Conservation (phyloP, 2,329 filamentous ascomycete genomes). For the Fonsecaea erecta region DNA sequence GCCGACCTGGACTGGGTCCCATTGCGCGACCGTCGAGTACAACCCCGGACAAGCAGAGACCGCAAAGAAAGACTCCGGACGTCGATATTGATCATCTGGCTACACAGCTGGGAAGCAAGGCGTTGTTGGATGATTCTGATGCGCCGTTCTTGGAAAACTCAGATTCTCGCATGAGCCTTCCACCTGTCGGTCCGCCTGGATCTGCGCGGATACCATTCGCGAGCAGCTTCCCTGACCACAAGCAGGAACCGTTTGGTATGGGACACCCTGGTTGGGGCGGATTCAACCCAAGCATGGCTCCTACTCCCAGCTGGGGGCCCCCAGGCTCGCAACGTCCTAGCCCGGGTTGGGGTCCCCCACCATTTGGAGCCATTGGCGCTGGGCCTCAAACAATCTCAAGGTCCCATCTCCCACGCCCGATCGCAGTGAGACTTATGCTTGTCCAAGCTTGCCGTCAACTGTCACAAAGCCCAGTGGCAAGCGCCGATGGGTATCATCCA, state of each 20-base stretch:
- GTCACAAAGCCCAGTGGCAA: slow-evolving; percentile 46
- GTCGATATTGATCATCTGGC: slow-evolving; percentile 72
- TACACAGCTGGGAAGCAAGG: slow-evolving; percentile 86
- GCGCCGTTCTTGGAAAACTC: slow-evolving; percentile 58
- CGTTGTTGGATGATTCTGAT: slow-evolving; percentile 77
- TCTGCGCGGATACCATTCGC: slow-evolving; percentile 53
- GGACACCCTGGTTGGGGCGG: slow-evolving; percentile 33
- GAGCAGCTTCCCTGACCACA: slow-evolving; percentile 34
- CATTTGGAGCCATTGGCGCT: slow-evolving; percentile 55
- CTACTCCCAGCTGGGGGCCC: slow-evolving; percentile 30
- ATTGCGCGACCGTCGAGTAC: slow-evolving; percentile 85
- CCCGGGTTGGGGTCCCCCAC: slow-evolving; percentile 48
- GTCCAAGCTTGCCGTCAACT: slow-evolving; percentile 76
- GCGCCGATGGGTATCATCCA: slow-evolving; percentile 69
- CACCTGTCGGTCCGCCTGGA: slow-evolving; percentile 57
- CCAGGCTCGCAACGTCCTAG: slow-evolving; percentile 24
- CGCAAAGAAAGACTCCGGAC: slow-evolving; percentile 49
- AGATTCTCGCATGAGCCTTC: slow-evolving; percentile 46
- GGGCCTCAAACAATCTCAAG: slow-evolving; percentile 46
- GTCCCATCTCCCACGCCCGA: slow-evolving; percentile 65
- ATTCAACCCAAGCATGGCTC: slow-evolving; percentile 31
- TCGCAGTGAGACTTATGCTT: slow-evolving; percentile 73
- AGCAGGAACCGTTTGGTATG: slow-evolving; percentile 34
- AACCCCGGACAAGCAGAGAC: slow-evolving; percentile 56
- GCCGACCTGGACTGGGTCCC: slow-evolving; percentile 68